phyloP scores from a whole-genome alignment of 495 filamentous ascomycete genomes.

The Penicillium samsonianum region DNA sequence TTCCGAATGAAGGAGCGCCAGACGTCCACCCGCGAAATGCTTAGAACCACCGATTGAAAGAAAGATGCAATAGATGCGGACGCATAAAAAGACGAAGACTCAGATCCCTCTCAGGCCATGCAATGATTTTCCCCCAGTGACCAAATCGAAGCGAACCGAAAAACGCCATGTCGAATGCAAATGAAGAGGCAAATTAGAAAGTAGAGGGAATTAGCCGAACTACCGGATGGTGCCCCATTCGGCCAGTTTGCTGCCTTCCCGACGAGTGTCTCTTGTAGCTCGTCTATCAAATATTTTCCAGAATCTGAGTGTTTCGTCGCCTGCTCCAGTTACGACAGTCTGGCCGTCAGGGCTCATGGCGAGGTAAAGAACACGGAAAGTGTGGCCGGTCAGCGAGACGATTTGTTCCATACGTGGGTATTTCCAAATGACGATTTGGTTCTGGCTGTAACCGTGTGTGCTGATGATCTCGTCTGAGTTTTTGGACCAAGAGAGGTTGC shows the following conservation, averaged over 20 bases:
- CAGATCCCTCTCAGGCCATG: slow-evolving; percentile 30
- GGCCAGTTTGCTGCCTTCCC: slow-evolving; percentile 57
- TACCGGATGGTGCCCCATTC: slow-evolving; percentile 75
- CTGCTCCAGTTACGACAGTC: slow-evolving; percentile 91
- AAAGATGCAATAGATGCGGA: slow-evolving; percentile 42
- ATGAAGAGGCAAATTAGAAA: slow-evolving; percentile 24
- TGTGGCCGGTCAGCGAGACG: slow-evolving; percentile 91
- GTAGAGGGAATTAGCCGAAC: slow-evolving; percentile 11
- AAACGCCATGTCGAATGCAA: slow-evolving; percentile 48
- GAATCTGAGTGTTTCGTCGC: slow-evolving; percentile 93
- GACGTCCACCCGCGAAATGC: slow-evolving; percentile 29
- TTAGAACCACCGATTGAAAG: slow-evolving; percentile 18
- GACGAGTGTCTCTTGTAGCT: slow-evolving; percentile 53
- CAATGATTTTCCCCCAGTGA: slow-evolving; percentile 23
- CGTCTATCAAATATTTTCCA: slow-evolving; percentile 90
- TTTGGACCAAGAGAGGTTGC: slow-evolving; percentile 93
- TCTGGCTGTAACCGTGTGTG: slow-evolving; percentile 96
- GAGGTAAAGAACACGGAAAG: slow-evolving; percentile 91
- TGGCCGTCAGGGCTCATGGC: slow-evolving; percentile 96
- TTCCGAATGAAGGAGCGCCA: slow-evolving; percentile 22
- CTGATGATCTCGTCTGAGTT: slow-evolving; percentile 96
- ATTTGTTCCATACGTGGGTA: slow-evolving; percentile 98
- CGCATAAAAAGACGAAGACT: slow-evolving; percentile 24
- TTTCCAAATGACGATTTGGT: slow-evolving; percentile 98
- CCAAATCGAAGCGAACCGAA: slow-evolving; percentile 28